A percentile compares a stretch with the other conserved stretches of the same genome.
Evolutionary conservation across 352 stramenopile genomes (phyloP).

Genomic region (Phytophthora constricta): DNA sequence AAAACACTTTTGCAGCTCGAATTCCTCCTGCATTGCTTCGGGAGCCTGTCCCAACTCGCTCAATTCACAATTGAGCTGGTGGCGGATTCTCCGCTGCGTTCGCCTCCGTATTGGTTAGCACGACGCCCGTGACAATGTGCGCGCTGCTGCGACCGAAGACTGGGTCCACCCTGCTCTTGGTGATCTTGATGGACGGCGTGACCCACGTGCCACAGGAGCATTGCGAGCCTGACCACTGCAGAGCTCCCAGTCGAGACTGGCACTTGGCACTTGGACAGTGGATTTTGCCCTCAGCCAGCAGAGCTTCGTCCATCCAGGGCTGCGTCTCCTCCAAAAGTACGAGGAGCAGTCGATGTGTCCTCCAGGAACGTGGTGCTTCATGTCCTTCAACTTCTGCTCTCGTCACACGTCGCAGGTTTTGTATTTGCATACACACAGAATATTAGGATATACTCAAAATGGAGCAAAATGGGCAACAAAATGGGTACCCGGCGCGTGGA

Average conservation of each 20-base stretch:
- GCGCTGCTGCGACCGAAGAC: constrained; percentile 33
- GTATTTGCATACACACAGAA: no score
- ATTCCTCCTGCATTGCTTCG: no score
- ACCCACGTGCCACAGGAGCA: constrained; percentile 87
- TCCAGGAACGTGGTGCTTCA: constrained; percentile 51
- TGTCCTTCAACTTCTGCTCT: constrained; percentile 70
- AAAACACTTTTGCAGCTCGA: no score
- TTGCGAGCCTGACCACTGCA: constrained; percentile 82
- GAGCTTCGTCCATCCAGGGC: constrained; percentile 75
- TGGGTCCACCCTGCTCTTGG: constrained; percentile 77
- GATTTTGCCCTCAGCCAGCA: constrained; percentile 73
- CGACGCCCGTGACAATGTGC: constrained; percentile 44
- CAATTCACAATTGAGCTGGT: neutral
- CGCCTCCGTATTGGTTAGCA: constrained; percentile 20
- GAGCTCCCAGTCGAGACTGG: constrained; percentile 68
- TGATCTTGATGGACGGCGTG: constrained; percentile 84
- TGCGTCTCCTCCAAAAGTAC: constrained; percentile 76
- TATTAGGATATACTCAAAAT: no score
- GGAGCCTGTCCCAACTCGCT: neutral
- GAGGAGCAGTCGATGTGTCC: constrained; percentile 60
- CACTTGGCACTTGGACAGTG: constrained; percentile 75
- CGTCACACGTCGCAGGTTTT: neutral
- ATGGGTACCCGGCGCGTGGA: constrained; percentile 49
- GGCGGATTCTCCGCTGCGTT: constrained; percentile 12
- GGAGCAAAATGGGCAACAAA: neutral